phyloP scores from a whole-genome alignment of 2,329 filamentous ascomycete species.

The Cercospora brassicicola region DNA sequence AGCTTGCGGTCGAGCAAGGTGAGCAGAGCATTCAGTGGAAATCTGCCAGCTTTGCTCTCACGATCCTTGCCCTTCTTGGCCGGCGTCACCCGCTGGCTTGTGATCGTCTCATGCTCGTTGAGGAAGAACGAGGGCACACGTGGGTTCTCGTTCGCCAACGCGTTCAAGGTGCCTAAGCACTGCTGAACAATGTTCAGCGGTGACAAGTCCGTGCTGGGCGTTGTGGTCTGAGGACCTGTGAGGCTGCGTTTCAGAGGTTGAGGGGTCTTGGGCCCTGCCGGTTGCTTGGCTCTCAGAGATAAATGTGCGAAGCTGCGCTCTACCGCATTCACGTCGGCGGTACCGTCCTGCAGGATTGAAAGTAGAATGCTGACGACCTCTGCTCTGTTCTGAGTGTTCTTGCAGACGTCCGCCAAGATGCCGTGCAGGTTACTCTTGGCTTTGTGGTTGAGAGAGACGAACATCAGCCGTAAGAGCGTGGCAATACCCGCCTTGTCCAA shows the following conservation, averaged over 20 bases:
- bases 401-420: constrained; percentile 86
- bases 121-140: constrained; percentile 91
- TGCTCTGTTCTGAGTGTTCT: constrained; percentile 92
- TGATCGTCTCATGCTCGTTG: constrained; percentile 82
- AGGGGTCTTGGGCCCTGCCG: constrained; percentile 67
- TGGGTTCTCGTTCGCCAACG: constrained; percentile 78
- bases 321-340: constrained; percentile 85
- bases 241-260: constrained; percentile 74
- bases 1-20: constrained; percentile 87
- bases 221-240: constrained; percentile 53
- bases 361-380: constrained; percentile 92
- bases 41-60: constrained; percentile 80
- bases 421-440: constrained; percentile 80
- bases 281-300: constrained; percentile 82
- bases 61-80: constrained; percentile 77
- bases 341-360: constrained; percentile 93
- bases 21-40: constrained; percentile 86
- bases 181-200: constrained; percentile 95
- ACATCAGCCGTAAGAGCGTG: constrained; percentile 97
- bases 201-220: constrained; percentile 74
- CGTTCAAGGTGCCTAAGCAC: constrained; percentile 80
- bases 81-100: constrained; percentile 65
- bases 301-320: constrained; percentile 94
- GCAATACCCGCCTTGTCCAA: constrained; percentile 93
- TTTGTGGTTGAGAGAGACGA: constrained; percentile 86